These are phyloP conservation scores for Ustilago vetiveriae DNA, from an alignment of 1,284 basidiomycete species.

Conservation along the genomic window DNA sequence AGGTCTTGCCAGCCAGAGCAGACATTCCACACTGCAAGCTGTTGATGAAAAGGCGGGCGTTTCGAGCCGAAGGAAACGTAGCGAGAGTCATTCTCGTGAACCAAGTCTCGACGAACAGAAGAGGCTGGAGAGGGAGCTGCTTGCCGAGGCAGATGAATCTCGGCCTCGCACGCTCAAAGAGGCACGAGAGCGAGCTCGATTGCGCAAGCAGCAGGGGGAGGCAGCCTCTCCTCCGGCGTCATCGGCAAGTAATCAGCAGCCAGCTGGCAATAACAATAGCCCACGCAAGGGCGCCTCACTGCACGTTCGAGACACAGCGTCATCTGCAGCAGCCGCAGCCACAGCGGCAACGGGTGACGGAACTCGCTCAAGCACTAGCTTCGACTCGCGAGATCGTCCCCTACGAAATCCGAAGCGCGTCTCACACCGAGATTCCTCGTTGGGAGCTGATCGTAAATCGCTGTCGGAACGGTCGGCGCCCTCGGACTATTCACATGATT, in stretches of 20 bases:
- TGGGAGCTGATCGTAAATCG: slow-evolving; percentile 9
- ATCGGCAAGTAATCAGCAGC: background rate
- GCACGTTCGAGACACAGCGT: slow-evolving; percentile 24
- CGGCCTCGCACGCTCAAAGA: slow-evolving; percentile 49
- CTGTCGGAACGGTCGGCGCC: slow-evolving; percentile 33
- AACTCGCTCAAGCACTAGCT: slow-evolving; percentile 14
- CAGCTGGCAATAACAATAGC: slow-evolving; percentile 1
- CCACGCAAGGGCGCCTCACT: slow-evolving; percentile 24
- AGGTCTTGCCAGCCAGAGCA: slow-evolving; percentile 8
- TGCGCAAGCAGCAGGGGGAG: slow-evolving; percentile 40
- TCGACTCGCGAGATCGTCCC: slow-evolving; percentile 35
- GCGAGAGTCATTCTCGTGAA: slow-evolving; percentile 15
- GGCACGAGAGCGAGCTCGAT: slow-evolving; percentile 41
- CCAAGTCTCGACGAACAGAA: slow-evolving; percentile 34
- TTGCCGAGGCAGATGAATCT: slow-evolving; percentile 31
- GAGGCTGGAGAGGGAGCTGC: slow-evolving; percentile 35
- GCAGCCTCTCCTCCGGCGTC: slow-evolving; percentile 4
- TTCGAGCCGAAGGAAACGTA: background rate
- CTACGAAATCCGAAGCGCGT: slow-evolving; percentile 36
- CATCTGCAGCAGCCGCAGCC: slow-evolving; percentile 14
- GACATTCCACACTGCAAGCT: slow-evolving; percentile 4
- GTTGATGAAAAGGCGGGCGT: slow-evolving; percentile 12
- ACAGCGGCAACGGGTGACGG: slow-evolving; percentile 12
- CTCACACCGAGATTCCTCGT: slow-evolving; percentile 16
- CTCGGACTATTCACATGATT: slow-evolving; percentile 49